Evolutionary conservation across 2,329 filamentous ascomycete species (phyloP).

Genomic region (Coleophoma crateriformis): DNA sequence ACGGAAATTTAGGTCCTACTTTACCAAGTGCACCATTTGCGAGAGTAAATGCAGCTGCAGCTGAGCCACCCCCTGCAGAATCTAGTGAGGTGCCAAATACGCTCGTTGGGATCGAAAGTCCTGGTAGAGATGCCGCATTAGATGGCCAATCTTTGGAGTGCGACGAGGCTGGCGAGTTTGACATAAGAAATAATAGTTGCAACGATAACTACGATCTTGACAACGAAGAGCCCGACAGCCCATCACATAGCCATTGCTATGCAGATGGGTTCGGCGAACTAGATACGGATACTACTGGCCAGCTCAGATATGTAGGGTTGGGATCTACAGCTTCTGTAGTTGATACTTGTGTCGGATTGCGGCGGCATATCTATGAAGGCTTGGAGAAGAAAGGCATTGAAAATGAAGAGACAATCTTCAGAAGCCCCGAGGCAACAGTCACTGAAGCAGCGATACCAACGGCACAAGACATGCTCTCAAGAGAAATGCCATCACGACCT

Average conservation of each 20-base stretch:
- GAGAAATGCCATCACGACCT: neutral
- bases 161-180: neutral
- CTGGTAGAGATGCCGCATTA: too few species aligned
- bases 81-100: neutral
- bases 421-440: neutral
- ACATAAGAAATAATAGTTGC: neutral
- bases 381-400: neutral
- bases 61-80: neutral
- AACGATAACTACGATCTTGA: neutral
- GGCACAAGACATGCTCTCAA: neutral
- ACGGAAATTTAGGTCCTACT: neutral
- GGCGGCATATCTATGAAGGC: neutral
- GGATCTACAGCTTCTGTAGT: neutral
- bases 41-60: neutral
- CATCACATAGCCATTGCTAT: neutral
- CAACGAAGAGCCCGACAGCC: neutral
- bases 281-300: neutral
- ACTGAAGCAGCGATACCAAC: neutral
- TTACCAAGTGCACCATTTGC: neutral
- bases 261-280: constrained; percentile 1
- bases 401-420: neutral
- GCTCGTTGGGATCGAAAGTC: too few species aligned
- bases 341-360: neutral
- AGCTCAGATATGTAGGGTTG: constrained; percentile 1
- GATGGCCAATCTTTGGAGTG: too few species aligned